Base-by-base conservation (phyloP, 352 stramenopile species). In the Globisporangium solare region DNA sequence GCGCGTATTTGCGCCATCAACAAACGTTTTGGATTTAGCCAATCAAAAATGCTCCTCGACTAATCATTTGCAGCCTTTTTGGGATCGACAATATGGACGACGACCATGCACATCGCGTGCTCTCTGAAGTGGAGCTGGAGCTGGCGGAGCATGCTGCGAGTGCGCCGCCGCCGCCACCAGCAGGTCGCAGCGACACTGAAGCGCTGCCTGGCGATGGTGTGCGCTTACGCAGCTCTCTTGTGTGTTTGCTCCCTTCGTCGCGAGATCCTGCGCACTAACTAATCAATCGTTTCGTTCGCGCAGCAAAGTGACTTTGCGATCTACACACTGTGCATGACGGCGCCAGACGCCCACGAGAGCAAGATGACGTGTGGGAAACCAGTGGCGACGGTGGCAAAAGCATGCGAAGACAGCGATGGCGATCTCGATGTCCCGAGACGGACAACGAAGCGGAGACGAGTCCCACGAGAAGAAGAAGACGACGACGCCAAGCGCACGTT, bases 371-470 rank as follows among this genome's bases (percentile, higher is more conserved):
- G 2, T 31, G 15, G 7, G 31, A 3, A 22, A 20, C 12, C 10
- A 21, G 10, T 17, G 12, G 20, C 13, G 8, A 12, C 13, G 4
- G 2, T 20, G 32, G 27, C 11, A 31, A n/a, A n/a, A n/a, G 18
- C 43, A 47, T 35, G 32, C 13, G 40, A 47, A 51, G 56, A 62
- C 56, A 56, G 40, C 31, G 56, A 62, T 49, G 56, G 56, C 12
- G 56, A 62, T 35, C 47, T 62, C n/a, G 49, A 51, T 20, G 22
- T 62, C 14, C 56, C 56, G 18, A 48, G 47, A n/a, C 40, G 56
- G 21, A 45, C 42, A 5, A 17, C 17, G 18, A 40, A 50, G 20
- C 15, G 46, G 24, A 32, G 20, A 51, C 46, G 46, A 18, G 46
- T 51, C 18, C 15, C 24, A 51, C 12, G n/a, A 51, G 46, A 27